A percentile compares a stretch with the other conserved stretches of the same genome.
phyloP scores from a whole-genome alignment of 192 early-diverging fungal species.

The Funneliformis mosseae region DNA sequence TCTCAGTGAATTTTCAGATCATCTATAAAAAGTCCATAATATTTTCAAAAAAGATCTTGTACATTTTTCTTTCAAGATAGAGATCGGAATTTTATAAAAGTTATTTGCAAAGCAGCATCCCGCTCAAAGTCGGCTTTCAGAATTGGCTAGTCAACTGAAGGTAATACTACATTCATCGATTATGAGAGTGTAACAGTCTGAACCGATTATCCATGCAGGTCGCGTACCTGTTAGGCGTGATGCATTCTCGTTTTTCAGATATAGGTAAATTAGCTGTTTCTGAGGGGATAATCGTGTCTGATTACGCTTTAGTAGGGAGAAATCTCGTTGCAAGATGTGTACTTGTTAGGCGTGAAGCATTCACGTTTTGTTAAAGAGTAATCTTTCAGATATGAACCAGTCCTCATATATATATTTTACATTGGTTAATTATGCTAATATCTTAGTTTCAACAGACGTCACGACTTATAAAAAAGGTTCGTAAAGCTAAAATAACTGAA shows the following conservation, averaged over 20 bases:
- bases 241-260: neutral
- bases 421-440: too few species aligned
- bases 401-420: too few species aligned
- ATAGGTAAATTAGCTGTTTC: too few species aligned
- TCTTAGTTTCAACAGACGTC: too few species aligned
- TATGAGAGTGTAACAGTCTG: neutral
- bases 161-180: neutral
- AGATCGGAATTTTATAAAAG: neutral
- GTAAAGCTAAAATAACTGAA: too few species aligned
- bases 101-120: constrained; percentile 3
- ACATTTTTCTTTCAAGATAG: constrained; percentile 5
- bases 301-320: too few species aligned
- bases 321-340: too few species aligned
- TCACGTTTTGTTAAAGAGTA: too few species aligned
- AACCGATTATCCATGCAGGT: neutral
- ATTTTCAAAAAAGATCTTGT: neutral
- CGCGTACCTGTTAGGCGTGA: neutral
- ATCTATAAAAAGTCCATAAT: neutral
- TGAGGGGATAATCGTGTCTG: too few species aligned
- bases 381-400: too few species aligned
- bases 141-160: neutral
- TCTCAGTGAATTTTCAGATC: neutral
- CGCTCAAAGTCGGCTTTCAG: neutral
- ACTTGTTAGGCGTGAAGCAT: too few species aligned
- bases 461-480: too few species aligned